Evolutionary conservation across 2,329 filamentous ascomycete genomes (phyloP), one percentile per base, ranked within the genome.

Genomic region (Monilinia laxa): DNA sequence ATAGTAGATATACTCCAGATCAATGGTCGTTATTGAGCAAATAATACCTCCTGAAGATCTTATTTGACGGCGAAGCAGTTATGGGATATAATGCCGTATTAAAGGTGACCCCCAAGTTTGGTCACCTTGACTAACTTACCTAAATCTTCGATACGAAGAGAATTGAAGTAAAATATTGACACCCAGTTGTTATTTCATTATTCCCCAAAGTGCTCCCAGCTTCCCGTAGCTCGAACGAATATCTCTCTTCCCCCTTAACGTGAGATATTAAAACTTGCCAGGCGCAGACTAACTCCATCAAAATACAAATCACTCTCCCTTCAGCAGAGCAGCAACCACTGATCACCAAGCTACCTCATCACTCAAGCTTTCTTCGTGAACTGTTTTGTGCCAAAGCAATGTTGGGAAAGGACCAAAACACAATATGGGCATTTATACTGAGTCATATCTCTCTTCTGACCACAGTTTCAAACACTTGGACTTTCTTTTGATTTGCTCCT

Each of bases 361-460:
- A n/a, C 18, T 35, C 12, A 54, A 3, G 52, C 35, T 49, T 28
- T 23, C 42, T 59, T 59, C 20, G 28, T 60, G 42, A 49, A 49
- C 10, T 10, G 7, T 49, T 49, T 49, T 23, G 42, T 31, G 14
- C 2, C 2, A 35, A 70, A 49, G 45, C 71, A 71, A 2, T 54
- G 23, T 40, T 72, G 69, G 47, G 69, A 71, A 38, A 65, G 40
- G 1, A 66, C 4, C 45, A 71, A 31, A 14, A 67, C 40, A 40
- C 71, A 73, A 40, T 69, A 56, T 16, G 69, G 70, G 45, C 70
- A 73, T 35, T 65, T 70, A 49, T 65, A 71, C 2, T 52, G 62
- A 14, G 54, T 66, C 60, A 68, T 65, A 6, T 68, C 68, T 7
- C 70, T 63, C 68, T 70, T 71, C 62, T 71, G 65, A 3, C 42